Evolutionary conservation across 2,329 filamentous ascomycete genomes (phyloP).

Genomic region (Alternaria hordeiaustralica): DNA sequence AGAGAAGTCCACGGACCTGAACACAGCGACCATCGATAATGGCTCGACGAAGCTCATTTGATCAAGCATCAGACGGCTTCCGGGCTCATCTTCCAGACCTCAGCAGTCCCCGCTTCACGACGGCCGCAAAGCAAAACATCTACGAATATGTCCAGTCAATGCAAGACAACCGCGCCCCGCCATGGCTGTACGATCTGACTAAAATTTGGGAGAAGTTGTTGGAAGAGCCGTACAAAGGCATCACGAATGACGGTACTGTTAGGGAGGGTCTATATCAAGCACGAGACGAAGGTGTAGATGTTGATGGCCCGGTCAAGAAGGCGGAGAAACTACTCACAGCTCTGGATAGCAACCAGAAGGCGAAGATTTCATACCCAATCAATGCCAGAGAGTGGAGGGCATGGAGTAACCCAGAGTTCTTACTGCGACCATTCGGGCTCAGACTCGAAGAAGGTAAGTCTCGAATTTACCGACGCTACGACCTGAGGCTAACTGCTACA

Average conservation of each 20-base stretch:
- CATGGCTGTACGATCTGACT: conserved; percentile 63
- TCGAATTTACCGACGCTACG: neutral
- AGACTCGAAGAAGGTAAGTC: conserved; percentile 67
- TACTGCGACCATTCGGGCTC: conserved; percentile 71
- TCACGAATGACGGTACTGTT: conserved; percentile 71
- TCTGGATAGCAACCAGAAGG: conserved; percentile 58
- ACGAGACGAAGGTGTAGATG: conserved; percentile 69
- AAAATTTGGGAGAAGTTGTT: conserved; percentile 48
- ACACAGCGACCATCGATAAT: conserved; percentile 8
- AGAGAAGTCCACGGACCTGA: neutral
- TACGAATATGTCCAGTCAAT: conserved; percentile 68
- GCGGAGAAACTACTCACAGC: conserved; percentile 55
- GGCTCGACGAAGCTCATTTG: conserved; percentile 30
- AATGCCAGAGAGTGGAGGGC: conserved; percentile 76
- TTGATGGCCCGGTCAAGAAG: conserved; percentile 62
- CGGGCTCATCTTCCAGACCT: conserved; percentile 69
- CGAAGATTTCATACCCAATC: conserved; percentile 64
- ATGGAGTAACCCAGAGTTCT: conserved; percentile 75
- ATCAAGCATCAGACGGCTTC: conserved; percentile 51
- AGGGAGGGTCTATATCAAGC: conserved; percentile 62
- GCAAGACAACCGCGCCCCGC: conserved; percentile 63
- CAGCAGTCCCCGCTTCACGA: conserved; percentile 65
- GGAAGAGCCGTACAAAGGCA: conserved; percentile 71
- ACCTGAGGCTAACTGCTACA: conserved; percentile 17
- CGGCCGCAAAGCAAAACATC: conserved; percentile 67